phyloP scores from a whole-genome alignment of 176 grass and related monocot species.

The Oropetium thomaeum region DNA sequence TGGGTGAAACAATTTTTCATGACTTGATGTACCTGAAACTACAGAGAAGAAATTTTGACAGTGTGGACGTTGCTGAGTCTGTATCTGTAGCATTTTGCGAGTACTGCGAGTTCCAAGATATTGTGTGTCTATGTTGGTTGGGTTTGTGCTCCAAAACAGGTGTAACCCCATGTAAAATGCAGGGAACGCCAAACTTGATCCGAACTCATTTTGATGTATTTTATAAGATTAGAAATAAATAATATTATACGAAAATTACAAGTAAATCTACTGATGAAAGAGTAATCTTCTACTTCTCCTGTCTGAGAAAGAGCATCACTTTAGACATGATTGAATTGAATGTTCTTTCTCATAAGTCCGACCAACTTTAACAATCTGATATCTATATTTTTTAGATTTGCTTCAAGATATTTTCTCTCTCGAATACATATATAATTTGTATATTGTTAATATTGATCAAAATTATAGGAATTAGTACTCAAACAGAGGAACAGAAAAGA shows the following conservation, averaged over 20 bases:
- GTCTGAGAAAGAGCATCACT: too few species aligned
- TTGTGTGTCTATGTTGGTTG: neutral
- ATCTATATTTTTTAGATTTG: too few species aligned
- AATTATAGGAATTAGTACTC: too few species aligned
- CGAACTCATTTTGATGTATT: neutral
- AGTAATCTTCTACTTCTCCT: neutral
- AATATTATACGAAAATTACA: neutral
- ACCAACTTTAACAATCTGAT: too few species aligned
- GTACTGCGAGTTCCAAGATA: neutral
- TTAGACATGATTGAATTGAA: too few species aligned
- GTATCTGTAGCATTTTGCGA: neutral
- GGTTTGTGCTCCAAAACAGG: constrained; percentile 2
- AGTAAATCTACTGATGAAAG: neutral
- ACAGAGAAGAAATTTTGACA: neutral
- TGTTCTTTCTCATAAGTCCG: neutral
- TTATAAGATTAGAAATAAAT: neutral
- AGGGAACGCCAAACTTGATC: neutral
- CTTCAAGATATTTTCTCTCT: too few species aligned
- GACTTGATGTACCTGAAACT: neutral
- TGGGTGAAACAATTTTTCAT: neutral
- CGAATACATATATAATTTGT: too few species aligned
- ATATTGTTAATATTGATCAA: too few species aligned
- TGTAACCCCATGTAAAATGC: neutral
- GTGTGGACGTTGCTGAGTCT: neutral
- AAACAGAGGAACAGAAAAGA: too few species aligned